Evolutionary conservation across 2,329 filamentous ascomycete genomes (phyloP).

Genomic region (Geosmithia morbida): DNA sequence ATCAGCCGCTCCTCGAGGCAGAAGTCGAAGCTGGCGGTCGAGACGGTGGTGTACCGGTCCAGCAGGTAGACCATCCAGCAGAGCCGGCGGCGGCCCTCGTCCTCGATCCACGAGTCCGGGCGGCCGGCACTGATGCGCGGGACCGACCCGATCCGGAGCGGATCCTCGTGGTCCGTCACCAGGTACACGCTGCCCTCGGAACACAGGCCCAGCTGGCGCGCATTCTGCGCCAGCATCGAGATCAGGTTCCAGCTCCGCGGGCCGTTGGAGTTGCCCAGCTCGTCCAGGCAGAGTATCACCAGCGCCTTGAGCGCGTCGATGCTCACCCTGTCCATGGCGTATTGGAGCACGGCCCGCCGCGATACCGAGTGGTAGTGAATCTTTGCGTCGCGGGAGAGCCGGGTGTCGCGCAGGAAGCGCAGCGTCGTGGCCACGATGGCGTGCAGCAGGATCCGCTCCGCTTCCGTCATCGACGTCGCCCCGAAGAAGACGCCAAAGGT

Average conservation of each 20-base stretch:
- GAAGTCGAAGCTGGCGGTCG: slow-evolving; percentile 24
- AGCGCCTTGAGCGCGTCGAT: slow-evolving; percentile 22
- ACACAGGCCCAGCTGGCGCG: slow-evolving; percentile 22
- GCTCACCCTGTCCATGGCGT: slow-evolving; percentile 25
- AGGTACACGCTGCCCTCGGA: slow-evolving; percentile 23
- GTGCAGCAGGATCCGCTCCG: slow-evolving; percentile 24
- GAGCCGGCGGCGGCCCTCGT: slow-evolving; percentile 24
- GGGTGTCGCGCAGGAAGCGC: slow-evolving; percentile 23
- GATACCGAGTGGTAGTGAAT: slow-evolving; percentile 23
- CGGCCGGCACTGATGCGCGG: slow-evolving; percentile 17
- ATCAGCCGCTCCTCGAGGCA: slow-evolving; percentile 23
- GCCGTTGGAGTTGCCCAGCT: slow-evolving; percentile 26
- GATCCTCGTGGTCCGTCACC: slow-evolving; percentile 14
- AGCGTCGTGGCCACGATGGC: slow-evolving; percentile 28
- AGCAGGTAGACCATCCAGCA: slow-evolving; percentile 31
- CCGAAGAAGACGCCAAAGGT: slow-evolving; percentile 25
- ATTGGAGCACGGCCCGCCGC: slow-evolving; percentile 22
- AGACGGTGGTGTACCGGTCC: slow-evolving; percentile 27
- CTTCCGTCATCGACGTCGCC: slow-evolving; percentile 21
- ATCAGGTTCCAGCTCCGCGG: slow-evolving; percentile 26
- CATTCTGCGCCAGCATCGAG: slow-evolving; percentile 21
- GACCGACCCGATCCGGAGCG: slow-evolving; percentile 17
- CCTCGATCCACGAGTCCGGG: slow-evolving; percentile 28
- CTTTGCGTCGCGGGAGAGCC: slow-evolving; percentile 20
- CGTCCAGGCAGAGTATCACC: slow-evolving; percentile 25